phyloP scores from a whole-genome alignment of 1,139 yeast genomes.

The Taphrina populina region DNA sequence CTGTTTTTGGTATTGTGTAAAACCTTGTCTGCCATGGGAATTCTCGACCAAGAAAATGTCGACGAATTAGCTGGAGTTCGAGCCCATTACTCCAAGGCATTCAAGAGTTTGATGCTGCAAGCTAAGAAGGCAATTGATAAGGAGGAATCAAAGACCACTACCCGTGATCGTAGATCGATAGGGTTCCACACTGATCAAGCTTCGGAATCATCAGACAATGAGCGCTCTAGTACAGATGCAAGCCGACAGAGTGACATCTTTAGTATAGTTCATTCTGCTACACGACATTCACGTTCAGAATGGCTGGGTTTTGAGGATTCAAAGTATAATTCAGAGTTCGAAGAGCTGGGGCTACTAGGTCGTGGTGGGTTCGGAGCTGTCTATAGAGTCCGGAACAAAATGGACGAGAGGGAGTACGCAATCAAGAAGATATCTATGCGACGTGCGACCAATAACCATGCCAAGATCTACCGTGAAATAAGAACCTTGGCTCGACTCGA shows the following conservation, averaged over 20 bases:
- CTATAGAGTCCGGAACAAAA: constrained; percentile 84
- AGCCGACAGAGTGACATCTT: constrained; percentile 6
- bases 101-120: constrained; percentile 26
- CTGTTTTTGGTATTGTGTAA: constrained; percentile 28
- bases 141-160: constrained; percentile 4
- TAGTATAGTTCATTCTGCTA: constrained; percentile 3
- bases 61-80: constrained; percentile 31
- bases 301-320: constrained; percentile 45
- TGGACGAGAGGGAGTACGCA: constrained; percentile 94
- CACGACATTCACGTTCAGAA: background rate
- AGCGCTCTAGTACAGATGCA: background rate
- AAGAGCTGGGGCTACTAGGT: constrained; percentile 85
- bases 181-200: background rate
- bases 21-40: constrained; percentile 29
- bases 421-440: constrained; percentile 59
- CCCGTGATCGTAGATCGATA: background rate
- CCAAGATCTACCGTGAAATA: constrained; percentile 76
- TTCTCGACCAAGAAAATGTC: constrained; percentile 32
- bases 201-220: background rate
- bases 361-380: constrained; percentile 98
- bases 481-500: constrained; percentile 84
- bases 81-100: constrained; percentile 22
- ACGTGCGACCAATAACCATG: constrained; percentile 21
- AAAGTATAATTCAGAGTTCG: constrained; percentile 78
- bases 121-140: constrained; percentile 21